Base-by-base conservation (phyloP, 2,329 filamentous ascomycete species). In the Aureobasidium pullulans region DNA sequence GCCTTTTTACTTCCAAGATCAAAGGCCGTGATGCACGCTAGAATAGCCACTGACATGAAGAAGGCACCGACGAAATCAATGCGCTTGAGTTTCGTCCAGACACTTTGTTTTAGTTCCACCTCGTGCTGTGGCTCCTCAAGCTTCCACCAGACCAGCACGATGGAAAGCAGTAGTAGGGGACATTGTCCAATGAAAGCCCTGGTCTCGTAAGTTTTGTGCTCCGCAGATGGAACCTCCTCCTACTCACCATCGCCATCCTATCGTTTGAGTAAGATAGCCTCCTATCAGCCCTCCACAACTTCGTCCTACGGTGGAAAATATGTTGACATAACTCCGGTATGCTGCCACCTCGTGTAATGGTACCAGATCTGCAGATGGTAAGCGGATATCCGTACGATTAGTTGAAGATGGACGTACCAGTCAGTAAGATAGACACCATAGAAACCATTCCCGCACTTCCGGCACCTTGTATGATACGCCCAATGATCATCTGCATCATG, bases 181-280 rank as follows among this genome's bases (percentile, higher is more conserved):
- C 78, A 74, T 69, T 86, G 84, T 5, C 78, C 77, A 0, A 81
- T 66, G 64, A 86, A 86, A 0, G 81, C 82, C 78, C 79, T 76
- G 39, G 23, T 7, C 1, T 19, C 8, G 28, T 61, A 2, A 62
- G 61, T 13, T 28, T 8, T 1, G 11, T 28, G 4, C 4, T 5
- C 13, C 4, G 13, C 5, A 36, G 3, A 23, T 0, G 4, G 9
- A 32, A 1, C 10, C 4, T 5, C 23, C 7, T n/a, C 37, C 16
- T 9, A 48, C 72, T 62, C 63, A 82, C 84, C 84, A 86, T 69
- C 85, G 74, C 85, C 85, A 88, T 15, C 85, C 85, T 11, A 87
- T 76, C 0, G 79, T 77, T 63, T 87, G 83, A 1, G 83, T 80
- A 1, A 87, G 69, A 66, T 77, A 81, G 2, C 85, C 85, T 1